phyloP scores from a whole-genome alignment of 805 yeast species.

The Candida morakotiae region DNA sequence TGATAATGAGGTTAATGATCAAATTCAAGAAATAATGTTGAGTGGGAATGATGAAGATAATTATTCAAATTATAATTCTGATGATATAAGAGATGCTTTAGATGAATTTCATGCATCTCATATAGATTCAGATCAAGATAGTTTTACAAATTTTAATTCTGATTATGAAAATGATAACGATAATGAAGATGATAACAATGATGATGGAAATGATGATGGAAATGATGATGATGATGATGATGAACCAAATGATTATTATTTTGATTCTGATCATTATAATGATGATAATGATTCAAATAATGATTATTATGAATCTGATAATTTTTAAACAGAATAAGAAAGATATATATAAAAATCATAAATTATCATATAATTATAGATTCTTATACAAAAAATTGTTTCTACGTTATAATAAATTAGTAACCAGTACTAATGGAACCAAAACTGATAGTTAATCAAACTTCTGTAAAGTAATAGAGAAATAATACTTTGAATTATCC shows the following conservation, averaged over 20 bases:
- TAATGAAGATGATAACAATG: not conserved
- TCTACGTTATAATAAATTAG: too few species aligned
- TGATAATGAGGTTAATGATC: conserved; percentile 5
- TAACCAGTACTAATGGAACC: too few species aligned
- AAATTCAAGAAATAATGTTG: too few species aligned
- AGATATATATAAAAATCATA: too few species aligned
- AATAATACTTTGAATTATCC: too few species aligned
- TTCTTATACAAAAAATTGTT: too few species aligned
- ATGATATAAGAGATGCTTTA: conserved; percentile 21
- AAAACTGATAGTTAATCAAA: too few species aligned
- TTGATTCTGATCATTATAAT: too few species aligned
- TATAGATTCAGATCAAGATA: not conserved
- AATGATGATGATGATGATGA: conserved; percentile 2
- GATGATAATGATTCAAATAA: too few species aligned
- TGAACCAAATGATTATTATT: not conserved
- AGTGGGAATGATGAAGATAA: conserved; percentile 4
- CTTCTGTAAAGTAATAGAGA: too few species aligned
- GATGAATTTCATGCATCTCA: conserved; percentile 16
- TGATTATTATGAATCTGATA: not conserved
- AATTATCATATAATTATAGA: too few species aligned
- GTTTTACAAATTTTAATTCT: not conserved
- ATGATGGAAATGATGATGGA: not conserved
- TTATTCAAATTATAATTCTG: conserved; percentile 9
- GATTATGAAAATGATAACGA: conserved; percentile 1
- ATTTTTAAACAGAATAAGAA: not conserved